Percentiles rank a stretch among this genome's conserved stretches.
These are phyloP conservation scores for Rhododendron ovatum DNA, from an alignment of 148 eudicot species.

Conservation along the genomic window DNA sequence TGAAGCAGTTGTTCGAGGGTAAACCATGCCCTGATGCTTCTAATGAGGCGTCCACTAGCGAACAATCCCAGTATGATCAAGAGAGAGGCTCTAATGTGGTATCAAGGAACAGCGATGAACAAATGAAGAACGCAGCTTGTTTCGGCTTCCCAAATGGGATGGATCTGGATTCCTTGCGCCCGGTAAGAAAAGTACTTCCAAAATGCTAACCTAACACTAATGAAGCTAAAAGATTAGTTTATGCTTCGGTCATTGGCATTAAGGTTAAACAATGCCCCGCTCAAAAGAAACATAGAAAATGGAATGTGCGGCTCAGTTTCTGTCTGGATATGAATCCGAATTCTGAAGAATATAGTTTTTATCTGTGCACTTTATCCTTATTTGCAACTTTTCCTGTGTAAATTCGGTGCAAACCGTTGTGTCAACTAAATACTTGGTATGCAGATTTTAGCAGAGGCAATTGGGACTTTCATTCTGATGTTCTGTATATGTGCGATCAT, in stretches of 20 bases:
- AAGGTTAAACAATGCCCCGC: not conserved
- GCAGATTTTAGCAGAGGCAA: slow-evolving; percentile 63
- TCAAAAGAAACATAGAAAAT: not conserved
- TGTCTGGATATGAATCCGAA: not conserved
- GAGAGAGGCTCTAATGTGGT: slow-evolving; percentile 21
- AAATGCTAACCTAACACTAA: not conserved
- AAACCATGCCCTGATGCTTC: slow-evolving; percentile 17
- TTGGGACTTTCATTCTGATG: slow-evolving; percentile 69
- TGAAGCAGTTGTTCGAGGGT: slow-evolving; percentile 21
- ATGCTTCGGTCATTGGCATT: not conserved
- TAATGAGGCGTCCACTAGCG: slow-evolving; percentile 21
- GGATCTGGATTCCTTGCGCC: slow-evolving; percentile 31
- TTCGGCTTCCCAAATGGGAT: slow-evolving; percentile 15
- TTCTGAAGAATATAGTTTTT: not conserved
- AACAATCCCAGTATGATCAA: slow-evolving; percentile 21
- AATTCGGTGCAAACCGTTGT: not conserved
- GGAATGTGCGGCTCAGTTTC: not conserved
- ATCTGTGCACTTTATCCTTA: not conserved
- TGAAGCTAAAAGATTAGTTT: not conserved
- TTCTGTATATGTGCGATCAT: slow-evolving; percentile 63
- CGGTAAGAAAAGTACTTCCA: slow-evolving; percentile 17
- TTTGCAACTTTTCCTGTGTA: not conserved
- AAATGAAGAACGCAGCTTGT: slow-evolving; percentile 3
- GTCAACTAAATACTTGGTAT: not conserved
- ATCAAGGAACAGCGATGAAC: not conserved